phyloP scores from a whole-genome alignment of 106 monocot species.

The Gastrodia elata region DNA sequence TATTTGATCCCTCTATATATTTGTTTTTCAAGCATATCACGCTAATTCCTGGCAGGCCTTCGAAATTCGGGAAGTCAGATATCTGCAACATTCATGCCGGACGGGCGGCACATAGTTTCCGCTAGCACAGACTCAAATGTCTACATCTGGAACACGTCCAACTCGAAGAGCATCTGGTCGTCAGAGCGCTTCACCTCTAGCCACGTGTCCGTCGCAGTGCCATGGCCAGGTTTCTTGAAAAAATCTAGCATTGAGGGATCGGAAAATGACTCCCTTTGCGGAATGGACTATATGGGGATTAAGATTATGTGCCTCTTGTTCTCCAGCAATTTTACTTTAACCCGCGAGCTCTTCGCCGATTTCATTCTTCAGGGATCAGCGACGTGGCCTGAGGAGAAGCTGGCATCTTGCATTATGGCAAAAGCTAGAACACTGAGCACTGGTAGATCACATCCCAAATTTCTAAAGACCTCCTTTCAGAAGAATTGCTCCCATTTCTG shows the following conservation, averaged over 20 bases:
- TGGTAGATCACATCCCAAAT: conserved; percentile 42
- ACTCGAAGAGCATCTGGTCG: conserved; percentile 39
- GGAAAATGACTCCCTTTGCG: not conserved
- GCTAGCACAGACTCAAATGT: conserved; percentile 80
- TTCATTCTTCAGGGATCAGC: conserved; percentile 31
- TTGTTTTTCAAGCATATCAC: not conserved
- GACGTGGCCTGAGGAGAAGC: conserved; percentile 96
- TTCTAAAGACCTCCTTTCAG: conserved; percentile 35
- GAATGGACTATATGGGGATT: not conserved
- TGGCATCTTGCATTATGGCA: conserved; percentile 26
- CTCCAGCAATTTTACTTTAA: conserved; percentile 27
- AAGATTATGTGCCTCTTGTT: not conserved
- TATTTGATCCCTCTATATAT: not conserved
- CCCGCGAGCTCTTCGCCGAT: conserved; percentile 32
- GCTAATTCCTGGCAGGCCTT: conserved; percentile 34
- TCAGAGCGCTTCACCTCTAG: conserved; percentile 55
- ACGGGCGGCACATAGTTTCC: conserved; percentile 68
- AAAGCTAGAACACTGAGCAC: conserved; percentile 4
- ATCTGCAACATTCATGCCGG: conserved; percentile 75
- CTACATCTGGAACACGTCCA: conserved; percentile 60
- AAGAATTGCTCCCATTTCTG: conserved; percentile 46
- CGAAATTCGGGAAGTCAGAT: conserved; percentile 50
- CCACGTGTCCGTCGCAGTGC: conserved; percentile 51
- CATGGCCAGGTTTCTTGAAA: conserved; percentile 44
- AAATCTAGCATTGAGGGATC: not conserved